Evolutionary conservation across 1,139 yeast species (phyloP), one percentile per base, ranked within the genome.

Genomic region (Fermentozyma sake): DNA sequence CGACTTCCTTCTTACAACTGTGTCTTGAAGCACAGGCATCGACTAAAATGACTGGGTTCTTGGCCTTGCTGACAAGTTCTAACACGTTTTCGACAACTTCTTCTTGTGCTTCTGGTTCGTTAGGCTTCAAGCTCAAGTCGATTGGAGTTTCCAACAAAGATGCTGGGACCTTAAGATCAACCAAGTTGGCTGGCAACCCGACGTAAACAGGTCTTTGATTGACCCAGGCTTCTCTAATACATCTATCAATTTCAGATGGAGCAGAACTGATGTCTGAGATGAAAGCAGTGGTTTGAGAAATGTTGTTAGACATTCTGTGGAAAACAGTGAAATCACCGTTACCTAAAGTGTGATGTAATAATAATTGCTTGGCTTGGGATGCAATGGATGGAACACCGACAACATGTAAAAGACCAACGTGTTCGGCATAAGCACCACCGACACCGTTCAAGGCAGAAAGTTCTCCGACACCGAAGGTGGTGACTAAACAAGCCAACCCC

Each of bases 21-120:
- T 84, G 94, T 62, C 95, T 74, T 29, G 80, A 64, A 36, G 89
- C 86, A 68, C 95, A 84, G 22, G 95, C 94, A 61, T 85, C 95
- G 26, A 84, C 87, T 45, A 85, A 65, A 42, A 85, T 73, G 37
- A 82, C 58, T 39, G 95, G 95, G 58, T 76, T 74, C 50, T 70
- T 53, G 26, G 93, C 78, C 26, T 58, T 59, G 38, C 52, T 47
- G 41, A 85, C 66, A 60, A 80, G 53, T 17, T 58, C 55, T 34
- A 75, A 46, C 30, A 81, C 69, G 31, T 68, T 55, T 22, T 74
- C 77, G 34, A 83, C 61, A 28, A 81, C 87, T 56, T 84, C 95
- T 18, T 59, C 63, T 58, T 84, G 89, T 30, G 87, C 76, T 32
- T 73, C 84, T 10, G 68, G 61, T 38, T 80, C 85, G 55, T 82